Evolutionary conservation across 2,329 filamentous ascomycete genomes (phyloP), one percentile per base, ranked within the genome.

Genomic region (Keithomyces neogunnii): DNA sequence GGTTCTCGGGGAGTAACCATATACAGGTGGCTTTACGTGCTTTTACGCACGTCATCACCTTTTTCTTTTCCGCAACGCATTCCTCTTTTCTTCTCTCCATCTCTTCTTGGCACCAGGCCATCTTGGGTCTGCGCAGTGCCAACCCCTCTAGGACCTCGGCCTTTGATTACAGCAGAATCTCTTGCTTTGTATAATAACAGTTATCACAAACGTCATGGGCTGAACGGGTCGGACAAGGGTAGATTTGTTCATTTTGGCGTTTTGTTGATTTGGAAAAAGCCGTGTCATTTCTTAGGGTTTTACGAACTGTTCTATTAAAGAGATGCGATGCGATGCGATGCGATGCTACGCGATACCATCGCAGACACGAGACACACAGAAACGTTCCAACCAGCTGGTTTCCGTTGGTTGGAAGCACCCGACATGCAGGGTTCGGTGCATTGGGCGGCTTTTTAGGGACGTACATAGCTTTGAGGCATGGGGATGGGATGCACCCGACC

Each of bases 1-100:
- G 30, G 40, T 7, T 10, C n/a, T 30, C 26, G 4, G 48, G 40
- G 32, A 31, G 10, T 10, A 45, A 19, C 29, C 48, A 32, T 32
- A 30, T 35, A 47, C 32, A 50, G 39, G 45, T 40, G 38, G 48
- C 39, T 32, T 40, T 50, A 53, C 48, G 48, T 39, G 51, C 36
- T 50, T 45, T 28, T 36, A 30, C 28, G 51, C 51, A 39, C 48
- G 48, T 50, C 38, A 58, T 30, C 31, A 48, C 9, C 28, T 28
- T 30, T 38, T 45, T 38, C 13, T 19, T 19, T 19, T 19, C 19
- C 19, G 19, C 19, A 19, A 19, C 19, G 19, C 19, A 19, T 19
- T 19, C 19, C 19, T 19, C 19, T 19, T 19, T 19, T 19, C 19
- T 19, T 19, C 19, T 31, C 31, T n/a, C 11, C 11, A 36, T 36